Conservation (phyloP, 1,284 basidiomycete genomes). For the Ganoderma multipileum region DNA sequence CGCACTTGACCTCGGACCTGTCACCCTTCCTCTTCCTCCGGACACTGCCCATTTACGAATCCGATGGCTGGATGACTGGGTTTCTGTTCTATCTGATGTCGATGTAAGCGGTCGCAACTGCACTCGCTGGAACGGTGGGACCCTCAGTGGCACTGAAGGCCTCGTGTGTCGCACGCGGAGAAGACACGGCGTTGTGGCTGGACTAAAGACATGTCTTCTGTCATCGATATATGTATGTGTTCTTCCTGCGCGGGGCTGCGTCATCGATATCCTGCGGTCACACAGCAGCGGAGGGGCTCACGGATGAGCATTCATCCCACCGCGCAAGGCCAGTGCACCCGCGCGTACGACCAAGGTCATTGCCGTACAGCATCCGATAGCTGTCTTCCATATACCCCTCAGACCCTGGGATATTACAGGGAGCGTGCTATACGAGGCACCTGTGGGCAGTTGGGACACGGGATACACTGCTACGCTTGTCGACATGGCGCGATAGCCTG, state of each 20-base stretch:
- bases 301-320: neutral
- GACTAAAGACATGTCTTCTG: neutral
- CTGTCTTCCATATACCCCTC: neutral
- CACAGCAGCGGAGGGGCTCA: neutral
- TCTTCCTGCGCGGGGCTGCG: neutral
- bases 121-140: neutral
- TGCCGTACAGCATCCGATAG: neutral
- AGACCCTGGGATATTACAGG: neutral
- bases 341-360: neutral
- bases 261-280: conserved; percentile 8
- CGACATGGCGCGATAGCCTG: neutral
- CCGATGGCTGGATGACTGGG: neutral
- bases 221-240: neutral
- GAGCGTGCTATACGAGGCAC: neutral
- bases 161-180: neutral
- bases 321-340: neutral
- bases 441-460: neutral
- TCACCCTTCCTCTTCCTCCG: neutral
- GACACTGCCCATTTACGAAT: neutral
- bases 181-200: neutral
- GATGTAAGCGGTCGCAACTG: neutral
- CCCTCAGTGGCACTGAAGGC: neutral
- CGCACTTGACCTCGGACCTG: neutral
- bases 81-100: conserved; percentile 7
- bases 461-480: neutral